phyloP scores from a whole-genome alignment of 2,329 filamentous ascomycete genomes.

The Chaetothyriales sp. region DNA sequence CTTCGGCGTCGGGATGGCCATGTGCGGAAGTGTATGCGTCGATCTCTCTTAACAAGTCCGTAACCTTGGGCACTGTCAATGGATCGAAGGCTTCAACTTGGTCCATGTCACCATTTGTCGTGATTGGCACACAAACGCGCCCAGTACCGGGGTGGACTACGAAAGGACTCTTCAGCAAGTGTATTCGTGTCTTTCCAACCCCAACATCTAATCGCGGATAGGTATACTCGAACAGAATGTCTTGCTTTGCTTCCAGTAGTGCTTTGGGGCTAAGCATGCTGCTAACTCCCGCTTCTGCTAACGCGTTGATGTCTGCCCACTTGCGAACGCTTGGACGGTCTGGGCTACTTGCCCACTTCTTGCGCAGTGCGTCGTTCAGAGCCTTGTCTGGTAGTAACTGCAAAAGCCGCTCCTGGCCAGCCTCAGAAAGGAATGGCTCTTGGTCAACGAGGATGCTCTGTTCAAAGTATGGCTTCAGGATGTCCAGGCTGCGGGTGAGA shows the following conservation, averaged over 20 bases:
- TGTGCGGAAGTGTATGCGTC: constrained; percentile 55
- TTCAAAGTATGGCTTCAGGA: constrained; percentile 74
- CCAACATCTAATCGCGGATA: constrained; percentile 94
- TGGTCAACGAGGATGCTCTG: constrained; percentile 65
- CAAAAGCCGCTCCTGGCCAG: constrained; percentile 64
- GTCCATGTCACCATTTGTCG: constrained; percentile 35
- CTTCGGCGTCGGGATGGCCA: constrained; percentile 28
- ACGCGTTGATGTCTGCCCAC: constrained; percentile 83
- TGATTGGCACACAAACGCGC: constrained; percentile 88
- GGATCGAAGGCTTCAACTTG: constrained; percentile 75
- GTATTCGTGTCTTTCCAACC: constrained; percentile 94
- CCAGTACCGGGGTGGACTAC: constrained; percentile 93
- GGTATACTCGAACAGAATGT: constrained; percentile 92
- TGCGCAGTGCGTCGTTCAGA: constrained; percentile 64
- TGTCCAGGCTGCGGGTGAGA: constrained; percentile 67
- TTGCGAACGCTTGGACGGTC: constrained; percentile 64
- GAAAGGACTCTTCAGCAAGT: constrained; percentile 93
- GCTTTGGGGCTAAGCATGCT: constrained; percentile 58
- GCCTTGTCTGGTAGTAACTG: constrained; percentile 68
- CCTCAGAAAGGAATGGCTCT: constrained; percentile 64
- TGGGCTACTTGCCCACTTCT: constrained; percentile 82
- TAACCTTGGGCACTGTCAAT: constrained; percentile 75
- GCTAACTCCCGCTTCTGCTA: constrained; percentile 64
- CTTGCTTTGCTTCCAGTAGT: constrained; percentile 80
- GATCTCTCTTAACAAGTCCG: constrained; percentile 68